Evolutionary conservation across 2,329 filamentous ascomycete genomes (phyloP).

Genomic region (Ophiostoma tasmaniense): DNA sequence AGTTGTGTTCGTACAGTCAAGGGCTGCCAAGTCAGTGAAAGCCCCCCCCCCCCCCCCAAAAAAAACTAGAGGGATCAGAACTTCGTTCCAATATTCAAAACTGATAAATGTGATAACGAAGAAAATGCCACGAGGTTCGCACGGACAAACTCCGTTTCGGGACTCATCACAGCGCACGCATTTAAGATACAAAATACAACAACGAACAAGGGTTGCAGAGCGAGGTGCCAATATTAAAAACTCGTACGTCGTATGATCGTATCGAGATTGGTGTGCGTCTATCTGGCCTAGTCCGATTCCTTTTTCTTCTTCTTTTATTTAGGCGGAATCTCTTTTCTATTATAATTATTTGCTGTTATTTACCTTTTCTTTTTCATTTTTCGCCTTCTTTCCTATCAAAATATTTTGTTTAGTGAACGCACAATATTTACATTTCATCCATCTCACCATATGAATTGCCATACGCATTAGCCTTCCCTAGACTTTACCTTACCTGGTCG

Average conservation of each 20-base stretch:
- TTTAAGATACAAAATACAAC: not conserved
- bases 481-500: not conserved
- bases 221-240: not conserved
- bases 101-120: not conserved
- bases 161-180: not conserved
- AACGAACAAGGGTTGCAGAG: not conserved
- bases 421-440: too few species aligned
- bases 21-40: not conserved
- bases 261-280: not conserved
- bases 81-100: too few species aligned
- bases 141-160: not conserved
- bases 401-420: not conserved
- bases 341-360: not conserved
- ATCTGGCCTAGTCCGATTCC: not conserved
- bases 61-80: not conserved
- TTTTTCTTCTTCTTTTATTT: not conserved
- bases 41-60: too few species aligned
- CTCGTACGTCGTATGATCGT: conserved; percentile 3
- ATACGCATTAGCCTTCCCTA: not conserved
- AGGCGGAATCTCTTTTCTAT: too few species aligned
- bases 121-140: not conserved
- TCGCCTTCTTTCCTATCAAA: too few species aligned
- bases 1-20: not conserved
- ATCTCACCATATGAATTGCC: not conserved
- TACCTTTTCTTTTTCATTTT: too few species aligned